phyloP scores from a whole-genome alignment of 2,329 filamentous ascomycete species.

The Ascochyta koolunga region DNA sequence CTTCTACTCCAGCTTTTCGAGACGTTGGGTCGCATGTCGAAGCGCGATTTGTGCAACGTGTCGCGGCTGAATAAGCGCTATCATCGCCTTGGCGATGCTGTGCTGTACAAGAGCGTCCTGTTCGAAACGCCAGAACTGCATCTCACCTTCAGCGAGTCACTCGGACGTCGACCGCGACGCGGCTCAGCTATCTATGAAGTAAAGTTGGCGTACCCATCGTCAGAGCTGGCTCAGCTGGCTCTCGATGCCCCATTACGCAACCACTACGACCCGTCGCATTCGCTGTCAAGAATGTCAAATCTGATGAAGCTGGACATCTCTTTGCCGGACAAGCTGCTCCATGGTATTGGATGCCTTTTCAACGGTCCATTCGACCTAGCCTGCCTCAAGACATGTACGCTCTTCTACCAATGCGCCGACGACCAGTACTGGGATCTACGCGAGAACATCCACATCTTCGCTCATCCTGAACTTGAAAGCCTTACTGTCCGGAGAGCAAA shows the following conservation, averaged over 20 bases:
- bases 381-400: constrained; percentile 38
- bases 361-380: constrained; percentile 43
- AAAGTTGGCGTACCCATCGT: constrained; percentile 39
- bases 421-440: constrained; percentile 42
- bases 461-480: constrained; percentile 36
- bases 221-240: constrained; percentile 38
- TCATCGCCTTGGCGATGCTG: constrained; percentile 39
- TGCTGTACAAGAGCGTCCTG: constrained; percentile 40
- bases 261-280: constrained; percentile 40
- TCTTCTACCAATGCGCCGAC: constrained; percentile 42
- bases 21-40: constrained; percentile 30
- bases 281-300: constrained; percentile 43
- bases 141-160: constrained; percentile 42
- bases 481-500: constrained; percentile 39
- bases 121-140: constrained; percentile 42
- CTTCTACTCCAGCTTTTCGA: constrained; percentile 42
- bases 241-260: constrained; percentile 36
- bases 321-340: constrained; percentile 36
- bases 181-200: constrained; percentile 43
- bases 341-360: constrained; percentile 41
- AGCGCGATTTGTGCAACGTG: constrained; percentile 37
- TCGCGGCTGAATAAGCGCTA: constrained; percentile 39
- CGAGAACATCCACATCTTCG: constrained; percentile 46
- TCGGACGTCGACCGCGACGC: constrained; percentile 37
- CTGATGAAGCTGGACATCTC: constrained; percentile 42